A percentile compares a stretch with the other conserved stretches of the same genome.
Conservation (phyloP, 106 monocot species). For the Agapanthus africanus region DNA sequence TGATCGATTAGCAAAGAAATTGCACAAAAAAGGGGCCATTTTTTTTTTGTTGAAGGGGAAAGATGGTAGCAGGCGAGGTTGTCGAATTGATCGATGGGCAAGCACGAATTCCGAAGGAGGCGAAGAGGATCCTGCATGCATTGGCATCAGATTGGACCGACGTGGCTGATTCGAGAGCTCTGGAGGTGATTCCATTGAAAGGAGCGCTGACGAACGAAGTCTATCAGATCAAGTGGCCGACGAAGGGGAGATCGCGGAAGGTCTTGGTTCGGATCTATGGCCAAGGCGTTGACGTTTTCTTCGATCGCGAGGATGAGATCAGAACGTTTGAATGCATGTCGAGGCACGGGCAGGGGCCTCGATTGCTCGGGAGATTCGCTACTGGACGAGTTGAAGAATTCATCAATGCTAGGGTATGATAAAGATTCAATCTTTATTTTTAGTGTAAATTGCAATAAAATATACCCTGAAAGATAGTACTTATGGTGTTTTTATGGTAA, state of each 20-base stretch:
- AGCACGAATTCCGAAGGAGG: conserved; percentile 53
- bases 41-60: too few relatives aligned
- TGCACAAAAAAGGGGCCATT: too few relatives aligned
- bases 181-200: conserved; percentile 55
- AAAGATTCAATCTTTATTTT: too few relatives aligned
- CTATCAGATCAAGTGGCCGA: conserved; percentile 65
- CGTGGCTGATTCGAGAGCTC: conserved; percentile 37
- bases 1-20: too few relatives aligned
- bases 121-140: conserved; percentile 35
- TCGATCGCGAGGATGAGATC: conserved; percentile 71
- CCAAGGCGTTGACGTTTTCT: conserved; percentile 73
- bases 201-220: conserved; percentile 88
- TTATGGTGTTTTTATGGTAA: too few relatives aligned
- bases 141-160: conserved; percentile 59
- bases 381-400: conserved; percentile 85
- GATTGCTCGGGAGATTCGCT: conserved; percentile 61
- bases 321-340: conserved; percentile 80
- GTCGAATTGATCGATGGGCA: too few relatives aligned
- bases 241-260: conserved; percentile 15
- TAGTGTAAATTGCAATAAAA: too few relatives aligned
- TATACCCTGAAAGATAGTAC: too few relatives aligned
- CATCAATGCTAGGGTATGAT: conserved; percentile 73
- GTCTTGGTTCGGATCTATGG: conserved; percentile 77
- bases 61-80: too few relatives aligned
- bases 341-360: conserved; percentile 65